Percentiles rank a stretch among this genome's conserved stretches.
phyloP scores from a whole-genome alignment of 179 eudicot species.

The Silene coronaria region DNA sequence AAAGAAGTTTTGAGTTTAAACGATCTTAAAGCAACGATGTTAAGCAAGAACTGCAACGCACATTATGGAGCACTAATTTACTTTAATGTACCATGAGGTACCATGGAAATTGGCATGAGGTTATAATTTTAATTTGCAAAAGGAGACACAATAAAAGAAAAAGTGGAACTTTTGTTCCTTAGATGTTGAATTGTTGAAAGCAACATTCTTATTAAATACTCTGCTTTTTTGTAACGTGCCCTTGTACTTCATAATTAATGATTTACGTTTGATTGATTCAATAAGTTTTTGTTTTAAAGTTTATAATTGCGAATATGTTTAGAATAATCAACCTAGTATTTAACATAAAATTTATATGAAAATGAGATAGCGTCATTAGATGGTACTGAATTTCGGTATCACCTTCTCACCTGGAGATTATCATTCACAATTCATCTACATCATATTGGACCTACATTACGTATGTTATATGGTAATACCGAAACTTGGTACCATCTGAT shows the following conservation, averaged over 20 bases:
- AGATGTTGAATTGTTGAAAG: constrained; percentile 9
- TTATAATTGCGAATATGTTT: neutral
- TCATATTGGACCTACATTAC: no score
- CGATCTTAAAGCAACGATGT: no score
- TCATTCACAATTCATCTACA: no score
- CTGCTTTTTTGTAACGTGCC: neutral
- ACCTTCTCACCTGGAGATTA: no score
- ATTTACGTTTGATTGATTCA: neutral
- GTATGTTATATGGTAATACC: no score
- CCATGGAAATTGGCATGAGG: neutral
- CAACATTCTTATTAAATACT: neutral
- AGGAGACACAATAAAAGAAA: neutral
- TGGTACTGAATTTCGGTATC: no score
- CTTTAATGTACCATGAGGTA: neutral
- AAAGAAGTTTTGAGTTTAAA: no score
- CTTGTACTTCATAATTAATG: constrained; percentile 9
- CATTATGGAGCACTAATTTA: neutral
- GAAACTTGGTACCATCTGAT: no score
- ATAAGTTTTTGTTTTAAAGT: neutral
- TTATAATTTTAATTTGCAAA: neutral
- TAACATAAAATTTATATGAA: no score
- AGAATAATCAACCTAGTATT: neutral
- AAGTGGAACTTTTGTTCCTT: neutral
- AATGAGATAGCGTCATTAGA: no score
- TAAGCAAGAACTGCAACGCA: no score